Base-by-base conservation (phyloP, 306 rosid genomes). In the Vigna hirtella region DNA sequence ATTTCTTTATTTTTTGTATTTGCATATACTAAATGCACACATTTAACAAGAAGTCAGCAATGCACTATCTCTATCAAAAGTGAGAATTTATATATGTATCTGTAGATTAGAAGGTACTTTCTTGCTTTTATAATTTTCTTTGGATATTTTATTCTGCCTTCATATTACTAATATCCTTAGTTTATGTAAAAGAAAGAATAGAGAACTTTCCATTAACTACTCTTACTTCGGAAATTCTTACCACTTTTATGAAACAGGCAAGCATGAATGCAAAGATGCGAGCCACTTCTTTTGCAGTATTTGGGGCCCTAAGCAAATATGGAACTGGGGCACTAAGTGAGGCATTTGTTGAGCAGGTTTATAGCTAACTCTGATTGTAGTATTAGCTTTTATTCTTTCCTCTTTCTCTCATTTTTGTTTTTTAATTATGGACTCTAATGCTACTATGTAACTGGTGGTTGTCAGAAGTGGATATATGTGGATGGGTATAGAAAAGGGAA, bases 261-360 rank as follows among this genome's bases (percentile, higher is more conserved):
- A 85, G 91, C 83, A 72, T 86, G 92, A 83, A 89, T 71, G 58
- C 86, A 18, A 89, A 85, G 84, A 94, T 94, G 94, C 90, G 97
- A 72, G 93, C 95, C 78, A 88, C 86, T 87, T 96, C 97, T 73
- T 94, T 90, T 81, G 91, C 97, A 22, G 97, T 92, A 62, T 92
- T 94, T 89, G 98, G 98, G 78, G 90, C 85, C 40, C 90, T 94
- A 56, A 87, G 95, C 86, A 89, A 66, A 72, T 92, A 84, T 71
- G 97, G 95, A 78, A 79, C 59, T 38, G 91, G 96, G 74, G 77
- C 84, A 64, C 97, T 83, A 74, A 87, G 76, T 30, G 98, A 94
- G 83, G 85, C 91, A 48, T 94, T 90, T 88, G 82, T 90, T 71
- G 98, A 94, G 93, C 98, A 92, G 98, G 98, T 93, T 59, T 76